Conservation (phyloP, 192 early-diverging fungal genomes). For the Coemansia sp. region DNA sequence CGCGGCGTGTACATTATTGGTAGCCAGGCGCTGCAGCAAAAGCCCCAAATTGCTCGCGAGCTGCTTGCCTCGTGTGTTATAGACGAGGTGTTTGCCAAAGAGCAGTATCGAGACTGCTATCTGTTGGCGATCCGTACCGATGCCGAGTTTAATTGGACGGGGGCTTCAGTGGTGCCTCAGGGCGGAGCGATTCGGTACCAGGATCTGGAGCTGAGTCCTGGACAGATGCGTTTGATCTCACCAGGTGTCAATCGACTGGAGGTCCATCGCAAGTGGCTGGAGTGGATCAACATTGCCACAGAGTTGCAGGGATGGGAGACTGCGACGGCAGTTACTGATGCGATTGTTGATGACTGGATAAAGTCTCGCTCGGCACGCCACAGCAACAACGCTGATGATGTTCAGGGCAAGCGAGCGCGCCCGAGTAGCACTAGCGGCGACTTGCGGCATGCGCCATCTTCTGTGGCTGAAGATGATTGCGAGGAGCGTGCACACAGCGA, state of each 20-base stretch:
- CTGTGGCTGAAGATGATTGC: not conserved
- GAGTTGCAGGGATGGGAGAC: conserved; percentile 38
- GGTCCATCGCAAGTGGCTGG: conserved; percentile 33
- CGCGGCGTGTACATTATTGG: conserved; percentile 77
- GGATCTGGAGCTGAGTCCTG: conserved; percentile 38
- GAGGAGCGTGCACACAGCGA: conserved; percentile 10
- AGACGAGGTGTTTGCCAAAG: conserved; percentile 22
- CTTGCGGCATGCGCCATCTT: not conserved
- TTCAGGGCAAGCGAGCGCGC: conserved; percentile 4
- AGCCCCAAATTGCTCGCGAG: conserved; percentile 53
- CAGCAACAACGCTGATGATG: not conserved
- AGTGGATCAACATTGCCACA: conserved; percentile 29
- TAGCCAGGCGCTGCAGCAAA: conserved; percentile 60
- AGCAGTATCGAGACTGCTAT: conserved; percentile 34
- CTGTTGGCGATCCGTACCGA: conserved; percentile 49
- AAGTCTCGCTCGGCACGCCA: conserved; percentile 1
- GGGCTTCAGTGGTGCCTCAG: conserved; percentile 24
- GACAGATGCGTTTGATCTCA: conserved; percentile 54
- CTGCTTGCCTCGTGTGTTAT: conserved; percentile 59
- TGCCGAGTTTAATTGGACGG: conserved; percentile 49
- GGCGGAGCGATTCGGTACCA: conserved; percentile 27
- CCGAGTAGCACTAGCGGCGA: conserved; percentile 11
- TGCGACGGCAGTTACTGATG: conserved; percentile 37
- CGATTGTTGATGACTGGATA: conserved; percentile 22
- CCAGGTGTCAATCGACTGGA: conserved; percentile 41